These are phyloP conservation scores for Ophiostoma sp. DNA, from an alignment of 2,329 filamentous ascomycete genomes.

Conservation along the genomic window DNA sequence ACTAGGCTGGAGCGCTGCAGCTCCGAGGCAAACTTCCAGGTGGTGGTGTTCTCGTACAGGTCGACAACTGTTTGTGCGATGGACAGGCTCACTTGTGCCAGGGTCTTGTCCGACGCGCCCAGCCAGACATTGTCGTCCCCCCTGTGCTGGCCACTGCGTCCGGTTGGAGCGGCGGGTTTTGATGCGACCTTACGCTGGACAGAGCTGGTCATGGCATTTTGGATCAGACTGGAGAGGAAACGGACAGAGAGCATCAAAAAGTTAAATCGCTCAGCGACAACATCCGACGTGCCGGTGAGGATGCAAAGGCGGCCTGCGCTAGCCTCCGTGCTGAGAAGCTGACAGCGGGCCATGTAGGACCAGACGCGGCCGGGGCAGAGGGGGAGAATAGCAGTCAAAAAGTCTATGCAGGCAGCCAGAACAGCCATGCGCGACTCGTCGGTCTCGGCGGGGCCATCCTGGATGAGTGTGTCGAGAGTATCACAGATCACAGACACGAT, in stretches of 20 bases:
- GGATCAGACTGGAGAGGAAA: slow-evolving; percentile 68
- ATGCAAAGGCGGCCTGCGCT: slow-evolving; percentile 70
- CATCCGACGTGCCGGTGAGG: slow-evolving; percentile 76
- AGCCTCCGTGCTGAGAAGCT: slow-evolving; percentile 69
- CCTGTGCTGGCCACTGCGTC: slow-evolving; percentile 37
- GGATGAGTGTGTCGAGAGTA: slow-evolving; percentile 68
- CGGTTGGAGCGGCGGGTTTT: slow-evolving; percentile 36
- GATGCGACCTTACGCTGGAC: slow-evolving; percentile 57
- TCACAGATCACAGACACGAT: slow-evolving; percentile 77
- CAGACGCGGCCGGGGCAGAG: slow-evolving; percentile 80
- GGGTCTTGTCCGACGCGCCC: slow-evolving; percentile 70
- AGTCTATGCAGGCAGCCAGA: slow-evolving; percentile 66
- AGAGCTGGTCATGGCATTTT: slow-evolving; percentile 66
- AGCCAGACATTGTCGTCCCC: slow-evolving; percentile 50
- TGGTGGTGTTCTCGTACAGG: slow-evolving; percentile 76
- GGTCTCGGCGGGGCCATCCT: slow-evolving; percentile 51
- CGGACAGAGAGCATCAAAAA: slow-evolving; percentile 69
- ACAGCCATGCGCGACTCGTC: slow-evolving; percentile 62
- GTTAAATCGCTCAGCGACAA: slow-evolving; percentile 68
- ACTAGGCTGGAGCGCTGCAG: slow-evolving; percentile 65
- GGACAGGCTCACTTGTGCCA: slow-evolving; percentile 64
- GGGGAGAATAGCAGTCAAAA: slow-evolving; percentile 66
- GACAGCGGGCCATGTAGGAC: slow-evolving; percentile 80
- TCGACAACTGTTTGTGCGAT: slow-evolving; percentile 74
- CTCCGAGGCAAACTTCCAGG: slow-evolving; percentile 72